These are phyloP conservation scores for Elaeis guineensis DNA, from an alignment of 176 grass and related monocot species.

Conservation along the genomic window DNA sequence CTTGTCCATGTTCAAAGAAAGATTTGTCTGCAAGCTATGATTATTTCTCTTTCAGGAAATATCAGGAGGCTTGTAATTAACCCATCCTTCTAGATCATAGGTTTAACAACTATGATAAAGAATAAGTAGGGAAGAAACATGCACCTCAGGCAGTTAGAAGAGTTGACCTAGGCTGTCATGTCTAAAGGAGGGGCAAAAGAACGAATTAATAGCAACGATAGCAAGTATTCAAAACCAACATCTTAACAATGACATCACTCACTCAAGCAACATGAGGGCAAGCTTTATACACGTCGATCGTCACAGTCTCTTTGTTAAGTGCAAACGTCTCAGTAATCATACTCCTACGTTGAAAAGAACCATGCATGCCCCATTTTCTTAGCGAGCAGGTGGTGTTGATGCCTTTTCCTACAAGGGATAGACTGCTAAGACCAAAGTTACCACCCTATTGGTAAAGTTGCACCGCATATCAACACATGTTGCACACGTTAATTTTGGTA, in stretches of 20 bases:
- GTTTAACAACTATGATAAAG: conserved; percentile 12
- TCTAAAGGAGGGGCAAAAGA: conserved; percentile 32
- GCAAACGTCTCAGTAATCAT: conserved; percentile 28
- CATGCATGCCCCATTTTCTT: conserved; percentile 37
- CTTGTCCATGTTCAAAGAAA: no score
- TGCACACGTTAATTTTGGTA: no score
- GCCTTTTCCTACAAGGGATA: conserved; percentile 72
- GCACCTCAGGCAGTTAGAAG: conserved; percentile 44
- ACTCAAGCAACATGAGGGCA: conserved; percentile 26
- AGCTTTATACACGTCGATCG: conserved; percentile 26
- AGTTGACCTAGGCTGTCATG: conserved; percentile 45
- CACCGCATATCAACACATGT: no score
- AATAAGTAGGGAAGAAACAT: conserved; percentile 39
- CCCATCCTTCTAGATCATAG: conserved; percentile 19
- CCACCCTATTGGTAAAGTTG: no score
- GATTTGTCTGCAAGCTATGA: no score
- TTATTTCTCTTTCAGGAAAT: no score
- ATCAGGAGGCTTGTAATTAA: no score
- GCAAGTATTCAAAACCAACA: conserved; percentile 19
- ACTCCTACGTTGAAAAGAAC: conserved; percentile 6
- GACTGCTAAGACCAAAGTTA: conserved; percentile 18
- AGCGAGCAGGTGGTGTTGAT: conserved; percentile 54
- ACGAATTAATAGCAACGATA: conserved; percentile 42
- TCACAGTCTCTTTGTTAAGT: conserved; percentile 33
- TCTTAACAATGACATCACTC: conserved; percentile 38